Base-by-base conservation (phyloP, 208 protist genomes). In the Leptomonas seymouri region DNA sequence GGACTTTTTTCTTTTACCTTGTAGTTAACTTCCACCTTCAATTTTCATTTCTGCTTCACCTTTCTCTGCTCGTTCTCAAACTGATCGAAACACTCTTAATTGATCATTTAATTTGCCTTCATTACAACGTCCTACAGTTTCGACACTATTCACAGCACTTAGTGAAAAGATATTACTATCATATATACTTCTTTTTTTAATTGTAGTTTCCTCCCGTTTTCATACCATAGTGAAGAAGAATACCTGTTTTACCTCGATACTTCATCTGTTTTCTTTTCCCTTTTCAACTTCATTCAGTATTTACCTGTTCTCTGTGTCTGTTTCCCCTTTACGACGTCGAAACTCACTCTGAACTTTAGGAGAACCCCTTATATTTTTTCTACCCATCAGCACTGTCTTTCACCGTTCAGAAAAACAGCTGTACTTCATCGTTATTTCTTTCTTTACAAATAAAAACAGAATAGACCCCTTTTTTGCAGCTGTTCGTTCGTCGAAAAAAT, bases 371-470 rank as follows among this genome's bases (percentile, higher is more conserved):
- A 12, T 39, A 12, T 39, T 31, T 1, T 53, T 55, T 65, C 46
- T 27, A 53, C 30, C 21, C 14, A 18, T 7, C 58, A 63, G 58
- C 44, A 42, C 18, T 16, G 3, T 23, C 44, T 65, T 65, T 55
- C 60, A 44, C 60, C 28, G 0, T 55, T 65, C 21, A n/a, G 28
- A 44, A 65, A 65, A 65, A 21, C 8, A 18, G 60, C 60, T 65
- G 60, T 55, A 36, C 31, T 30, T 55, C 60, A 65, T 65, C 60
- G 60, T 65, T 65, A 46, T 67, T 44, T 8, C 34, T 70, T 16
- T 34, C 45, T 42, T 77, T 14, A 44, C 41, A 15, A 58, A 18
- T 41, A 58, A 31, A 53, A n/a, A 53, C 9, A 6, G 8, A 15
- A 30, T 30, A 30, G 21, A 30, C 12, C 27, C 42, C 42, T 14